A percentile compares a stretch with the other conserved stretches of the same genome.
Evolutionary conservation across 2,329 filamentous ascomycete species (phyloP).

Genomic region (Tolypocladium pustulatum): DNA sequence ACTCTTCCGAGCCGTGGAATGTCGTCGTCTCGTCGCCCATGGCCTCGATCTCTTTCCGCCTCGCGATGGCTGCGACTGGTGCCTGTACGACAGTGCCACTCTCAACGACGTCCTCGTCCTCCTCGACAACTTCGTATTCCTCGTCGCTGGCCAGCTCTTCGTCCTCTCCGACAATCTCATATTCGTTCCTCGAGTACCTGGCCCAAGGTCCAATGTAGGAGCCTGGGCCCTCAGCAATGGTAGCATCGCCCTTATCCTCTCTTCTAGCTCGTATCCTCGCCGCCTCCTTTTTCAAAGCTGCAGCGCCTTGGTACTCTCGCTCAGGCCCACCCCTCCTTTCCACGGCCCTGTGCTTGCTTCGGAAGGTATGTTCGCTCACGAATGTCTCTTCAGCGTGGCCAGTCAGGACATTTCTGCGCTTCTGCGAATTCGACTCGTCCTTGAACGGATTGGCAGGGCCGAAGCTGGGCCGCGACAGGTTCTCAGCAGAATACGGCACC

Average conservation of each 20-base stretch:
- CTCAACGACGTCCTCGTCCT: slow-evolving; percentile 60
- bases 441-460: slow-evolving; percentile 71
- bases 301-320: slow-evolving; percentile 42
- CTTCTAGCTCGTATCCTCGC: slow-evolving; percentile 60
- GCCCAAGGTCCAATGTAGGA: slow-evolving; percentile 96
- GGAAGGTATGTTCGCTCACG: slow-evolving; percentile 85
- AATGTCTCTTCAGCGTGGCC: slow-evolving; percentile 81
- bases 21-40: slow-evolving; percentile 67
- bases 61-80: slow-evolving; percentile 40
- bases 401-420: slow-evolving; percentile 75
- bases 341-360: slow-evolving; percentile 74
- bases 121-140: slow-evolving; percentile 67
- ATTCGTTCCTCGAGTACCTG: slow-evolving; percentile 61
- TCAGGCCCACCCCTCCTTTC: slow-evolving; percentile 53
- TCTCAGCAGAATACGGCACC: slow-evolving; percentile 59
- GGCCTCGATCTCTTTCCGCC: slow-evolving; percentile 47
- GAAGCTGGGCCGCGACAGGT: slow-evolving; percentile 52
- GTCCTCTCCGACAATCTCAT: slow-evolving; percentile 62
- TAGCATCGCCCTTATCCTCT: slow-evolving; percentile 75
- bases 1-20: slow-evolving; percentile 74
- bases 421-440: slow-evolving; percentile 47
- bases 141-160: slow-evolving; percentile 70
- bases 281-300: slow-evolving; percentile 59
- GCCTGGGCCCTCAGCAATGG: slow-evolving; percentile 73
- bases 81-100: slow-evolving; percentile 52